phyloP scores from a whole-genome alignment of 257 asterid species.

The Solanum rostratum region DNA sequence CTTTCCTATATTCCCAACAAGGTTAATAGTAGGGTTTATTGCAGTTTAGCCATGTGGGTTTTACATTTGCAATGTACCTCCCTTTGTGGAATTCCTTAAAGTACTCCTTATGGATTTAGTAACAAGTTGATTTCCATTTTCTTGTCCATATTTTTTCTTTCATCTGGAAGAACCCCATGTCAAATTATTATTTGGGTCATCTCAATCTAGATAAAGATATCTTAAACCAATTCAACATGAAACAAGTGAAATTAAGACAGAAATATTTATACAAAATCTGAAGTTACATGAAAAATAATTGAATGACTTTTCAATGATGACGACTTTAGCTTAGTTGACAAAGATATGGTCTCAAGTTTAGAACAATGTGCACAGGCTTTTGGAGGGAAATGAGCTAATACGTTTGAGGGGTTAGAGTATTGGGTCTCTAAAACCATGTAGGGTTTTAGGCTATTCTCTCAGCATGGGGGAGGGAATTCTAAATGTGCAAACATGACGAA shows the following conservation, averaged over 20 bases:
- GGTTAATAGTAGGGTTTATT: not conserved
- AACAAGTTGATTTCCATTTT: not conserved
- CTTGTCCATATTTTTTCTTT: not conserved
- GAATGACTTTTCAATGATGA: not conserved
- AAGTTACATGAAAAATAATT: not conserved
- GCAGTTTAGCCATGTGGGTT: not conserved
- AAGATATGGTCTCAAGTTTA: not conserved
- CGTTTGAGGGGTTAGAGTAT: not conserved
- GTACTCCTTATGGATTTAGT: not conserved
- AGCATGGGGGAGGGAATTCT: not conserved
- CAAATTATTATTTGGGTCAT: not conserved
- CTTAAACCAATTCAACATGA: not conserved
- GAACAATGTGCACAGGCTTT: not conserved
- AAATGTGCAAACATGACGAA: not conserved
- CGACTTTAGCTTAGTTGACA: not conserved
- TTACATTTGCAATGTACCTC: not conserved
- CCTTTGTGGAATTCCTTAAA: not conserved
- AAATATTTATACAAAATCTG: not conserved
- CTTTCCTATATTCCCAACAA: not conserved
- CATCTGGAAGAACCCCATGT: not conserved
- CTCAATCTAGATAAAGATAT: not conserved
- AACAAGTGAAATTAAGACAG: not conserved
- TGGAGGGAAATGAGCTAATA: not conserved
- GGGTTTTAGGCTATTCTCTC: not conserved
- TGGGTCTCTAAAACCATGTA: not conserved